Conservation (phyloP, 2,329 filamentous ascomycete species). For the Pseudocercospora pini-densiflorae region DNA sequence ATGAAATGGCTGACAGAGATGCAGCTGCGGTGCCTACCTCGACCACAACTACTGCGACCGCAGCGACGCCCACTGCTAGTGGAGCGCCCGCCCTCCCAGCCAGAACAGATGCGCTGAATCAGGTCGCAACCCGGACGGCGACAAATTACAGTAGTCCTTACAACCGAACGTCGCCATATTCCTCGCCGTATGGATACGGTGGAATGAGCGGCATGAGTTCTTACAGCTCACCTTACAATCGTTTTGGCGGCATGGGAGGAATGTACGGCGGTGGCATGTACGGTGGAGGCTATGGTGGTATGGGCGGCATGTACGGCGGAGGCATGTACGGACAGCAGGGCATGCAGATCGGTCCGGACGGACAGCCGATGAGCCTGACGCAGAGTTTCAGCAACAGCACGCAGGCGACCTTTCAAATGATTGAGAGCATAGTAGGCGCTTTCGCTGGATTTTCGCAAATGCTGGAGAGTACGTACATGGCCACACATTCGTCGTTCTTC, state of each 20-base stretch:
- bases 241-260: slow-evolving; percentile 48
- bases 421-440: slow-evolving; percentile 93
- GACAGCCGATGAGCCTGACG: slow-evolving; percentile 93
- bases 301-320: slow-evolving; percentile 37
- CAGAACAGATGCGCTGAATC: slow-evolving; percentile 75
- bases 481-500: slow-evolving; percentile 97
- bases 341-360: slow-evolving; percentile 59
- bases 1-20: slow-evolving; percentile 36
- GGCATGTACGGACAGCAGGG: slow-evolving; percentile 47
- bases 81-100: slow-evolving; percentile 74
- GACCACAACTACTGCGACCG: slow-evolving; percentile 45
- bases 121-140: slow-evolving; percentile 85
- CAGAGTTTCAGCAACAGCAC: slow-evolving; percentile 94
- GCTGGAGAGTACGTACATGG: slow-evolving; percentile 99
- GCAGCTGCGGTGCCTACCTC: slow-evolving; percentile 51
- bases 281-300: slow-evolving; percentile 38
- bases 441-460: slow-evolving; percentile 99
- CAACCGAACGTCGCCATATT: slow-evolving; percentile 46
- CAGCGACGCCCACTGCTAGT: slow-evolving; percentile 45
- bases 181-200: slow-evolving; percentile 60
- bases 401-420: slow-evolving; percentile 95
- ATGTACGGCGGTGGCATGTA: slow-evolving; percentile 25
- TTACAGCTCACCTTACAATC: slow-evolving; percentile 51
- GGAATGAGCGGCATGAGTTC: slow-evolving; percentile 43
- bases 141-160: slow-evolving; percentile 70